phyloP scores from a whole-genome alignment of 441 rosid species.

The Sinapis alba region DNA sequence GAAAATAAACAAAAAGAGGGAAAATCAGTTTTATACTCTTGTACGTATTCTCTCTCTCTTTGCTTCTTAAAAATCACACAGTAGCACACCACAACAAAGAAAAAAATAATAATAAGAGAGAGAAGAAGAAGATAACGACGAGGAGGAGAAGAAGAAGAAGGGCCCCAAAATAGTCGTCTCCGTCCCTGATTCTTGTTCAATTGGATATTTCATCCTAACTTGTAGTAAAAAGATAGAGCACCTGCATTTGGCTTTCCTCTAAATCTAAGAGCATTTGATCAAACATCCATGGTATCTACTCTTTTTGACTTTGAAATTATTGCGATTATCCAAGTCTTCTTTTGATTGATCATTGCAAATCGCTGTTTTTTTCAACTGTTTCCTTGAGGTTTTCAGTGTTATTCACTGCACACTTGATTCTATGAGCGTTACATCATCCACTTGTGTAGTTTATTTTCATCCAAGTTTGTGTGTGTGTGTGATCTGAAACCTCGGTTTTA shows the following conservation, averaged over 20 bases:
- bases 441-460: slow-evolving; percentile 5
- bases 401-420: background rate
- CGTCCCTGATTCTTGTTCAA: background rate
- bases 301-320: background rate
- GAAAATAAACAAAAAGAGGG: background rate
- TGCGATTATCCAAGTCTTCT: slow-evolving; percentile 7
- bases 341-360: slow-evolving; percentile 1
- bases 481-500: background rate
- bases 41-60: slow-evolving; percentile 25
- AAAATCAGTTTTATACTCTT: slow-evolving; percentile 4
- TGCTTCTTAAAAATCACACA: background rate
- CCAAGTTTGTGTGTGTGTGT: background rate
- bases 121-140: slow-evolving; percentile 14
- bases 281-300: slow-evolving; percentile 1
- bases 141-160: slow-evolving; percentile 22
- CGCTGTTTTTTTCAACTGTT: background rate
- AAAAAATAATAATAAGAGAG: background rate
- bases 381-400: background rate
- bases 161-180: background rate
- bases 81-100: background rate
- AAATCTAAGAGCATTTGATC: slow-evolving; percentile 1
- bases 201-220: background rate
- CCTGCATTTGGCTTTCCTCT: slow-evolving; percentile 23
- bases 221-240: background rate
- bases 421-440: background rate